Evolutionary conservation across 148 eudicot species (phyloP).

Genomic region (Simmondsia chinensis): DNA sequence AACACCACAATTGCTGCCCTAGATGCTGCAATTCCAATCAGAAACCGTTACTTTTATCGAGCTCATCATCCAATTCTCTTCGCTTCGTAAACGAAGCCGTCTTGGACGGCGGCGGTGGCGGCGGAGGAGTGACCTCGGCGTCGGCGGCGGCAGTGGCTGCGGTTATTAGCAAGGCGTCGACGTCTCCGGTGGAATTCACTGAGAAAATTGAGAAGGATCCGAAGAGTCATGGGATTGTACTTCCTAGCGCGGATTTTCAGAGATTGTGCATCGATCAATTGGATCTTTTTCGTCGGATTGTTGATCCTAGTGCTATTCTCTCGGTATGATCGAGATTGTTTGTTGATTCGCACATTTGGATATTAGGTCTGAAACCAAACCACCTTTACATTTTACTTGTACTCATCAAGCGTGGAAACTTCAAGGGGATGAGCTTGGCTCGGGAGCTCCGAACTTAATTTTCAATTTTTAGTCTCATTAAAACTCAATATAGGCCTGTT

Average conservation of each 20-base stretch:
- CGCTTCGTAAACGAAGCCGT: constrained; percentile 24
- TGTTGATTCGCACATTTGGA: not conserved
- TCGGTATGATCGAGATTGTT: constrained; percentile 31
- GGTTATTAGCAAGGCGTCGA: constrained; percentile 56
- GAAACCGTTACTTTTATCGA: constrained; percentile 7
- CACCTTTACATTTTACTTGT: too few relatives aligned
- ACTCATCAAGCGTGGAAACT: too few relatives aligned
- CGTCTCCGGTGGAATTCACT: constrained; percentile 72
- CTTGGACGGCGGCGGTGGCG: constrained; percentile 6
- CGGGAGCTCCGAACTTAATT: too few relatives aligned
- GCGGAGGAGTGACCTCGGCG: constrained; percentile 19
- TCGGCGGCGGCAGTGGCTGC: constrained; percentile 73
- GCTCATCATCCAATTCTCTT: constrained; percentile 12
- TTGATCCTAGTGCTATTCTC: constrained; percentile 65
- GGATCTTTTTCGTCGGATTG: constrained; percentile 71
- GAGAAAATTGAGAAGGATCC: constrained; percentile 53
- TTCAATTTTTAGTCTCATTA: too few relatives aligned
- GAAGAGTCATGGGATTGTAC: constrained; percentile 34
- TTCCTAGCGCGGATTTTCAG: constrained; percentile 83
- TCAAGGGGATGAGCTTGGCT: too few relatives aligned
- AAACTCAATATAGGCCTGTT: too few relatives aligned
- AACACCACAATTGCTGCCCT: constrained; percentile 6
- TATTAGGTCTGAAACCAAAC: too few relatives aligned
- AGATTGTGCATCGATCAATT: constrained; percentile 75
- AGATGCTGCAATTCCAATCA: constrained; percentile 7